Base-by-base conservation (phyloP, 805 yeast species). In the Maudiozyma turicensis region DNA sequence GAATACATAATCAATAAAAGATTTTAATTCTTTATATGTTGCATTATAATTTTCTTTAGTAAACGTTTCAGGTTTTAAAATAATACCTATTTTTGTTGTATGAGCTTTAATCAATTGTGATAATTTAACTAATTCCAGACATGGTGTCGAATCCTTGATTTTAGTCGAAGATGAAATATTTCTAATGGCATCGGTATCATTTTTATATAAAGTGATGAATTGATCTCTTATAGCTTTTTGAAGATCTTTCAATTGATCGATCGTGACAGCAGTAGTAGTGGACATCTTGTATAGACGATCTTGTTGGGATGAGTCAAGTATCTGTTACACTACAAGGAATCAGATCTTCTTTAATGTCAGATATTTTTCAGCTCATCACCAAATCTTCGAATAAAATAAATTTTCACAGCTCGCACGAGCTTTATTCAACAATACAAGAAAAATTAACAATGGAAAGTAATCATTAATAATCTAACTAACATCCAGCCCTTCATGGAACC, bases 61-160 rank as follows among this genome's bases (percentile, higher is more conserved):
- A 32, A 57, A 55, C 33, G 54, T 59, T 7, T 55, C 60, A 20
- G 64, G 63, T 20, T 61, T 53, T 31, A 57, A 52, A 7, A 66
- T 46, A 20, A 66, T 60, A 37, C 70, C 71, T 8, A 86, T 69
- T 61, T 86, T 86, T 2, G 95, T 87, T 2, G 83, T 72, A 60
- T 86, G 89, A 1, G 95, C 89, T 62, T 74, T 81, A 8, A 83
- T 70, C 39, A 87, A 67, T 50, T 76, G 72, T 15, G 78, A 62
- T 6, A 85, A 58, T 60, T 87, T 88, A 5, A 59, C 63, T 13
- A 86, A 57, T 56, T 87, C 95, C 6, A 51, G 47, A 15, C 50
- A 46, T 35, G 65, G 61, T n/a, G 58, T 57, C 2, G 69, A 63
- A 33, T 57, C 58, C 45, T 56, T 40, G 33, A 63, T 52, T 32